phyloP scores from a whole-genome alignment of 805 yeast species.

The Wickerhamiella slavikovae region DNA sequence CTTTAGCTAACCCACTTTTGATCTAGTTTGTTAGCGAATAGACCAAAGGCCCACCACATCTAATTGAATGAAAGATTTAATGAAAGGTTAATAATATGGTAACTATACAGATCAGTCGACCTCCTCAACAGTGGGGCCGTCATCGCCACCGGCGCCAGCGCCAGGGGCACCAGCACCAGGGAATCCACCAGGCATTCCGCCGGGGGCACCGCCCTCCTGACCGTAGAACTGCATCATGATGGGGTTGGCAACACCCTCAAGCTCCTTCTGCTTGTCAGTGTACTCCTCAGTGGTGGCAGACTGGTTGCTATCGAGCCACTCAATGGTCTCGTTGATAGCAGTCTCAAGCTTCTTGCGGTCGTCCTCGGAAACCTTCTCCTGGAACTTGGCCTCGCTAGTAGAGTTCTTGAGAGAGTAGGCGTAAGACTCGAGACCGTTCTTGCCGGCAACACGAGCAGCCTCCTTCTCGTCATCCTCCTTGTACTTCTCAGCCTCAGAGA shows the following conservation, averaged over 20 bases:
- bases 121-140: conserved; percentile 64
- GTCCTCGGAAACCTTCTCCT: conserved; percentile 32
- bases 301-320: conserved; percentile 84
- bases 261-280: conserved; percentile 84
- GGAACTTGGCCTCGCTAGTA: conserved; percentile 50
- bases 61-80: not conserved
- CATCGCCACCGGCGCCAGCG: conserved; percentile 31
- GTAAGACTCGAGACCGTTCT: conserved; percentile 89
- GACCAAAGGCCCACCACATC: no score
- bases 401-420: conserved; percentile 84
- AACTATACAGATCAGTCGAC: conserved; percentile 30
- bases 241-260: conserved; percentile 89
- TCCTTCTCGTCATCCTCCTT: conserved; percentile 93
- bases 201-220: conserved; percentile 56
- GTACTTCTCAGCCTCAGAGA: conserved; percentile 90
- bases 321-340: conserved; percentile 14
- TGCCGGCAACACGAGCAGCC: conserved; percentile 78
- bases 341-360: conserved; percentile 14
- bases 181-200: conserved; percentile 48
- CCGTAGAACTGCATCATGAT: conserved; percentile 94
- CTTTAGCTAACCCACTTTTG: no score
- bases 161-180: conserved; percentile 33
- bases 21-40: no score
- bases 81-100: not conserved
- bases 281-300: conserved; percentile 63